A percentile compares a stretch with the other conserved stretches of the same genome.
These are phyloP conservation scores for Cyberlindnera subsufficiens DNA, from an alignment of 805 yeast species.

Conservation along the genomic window DNA sequence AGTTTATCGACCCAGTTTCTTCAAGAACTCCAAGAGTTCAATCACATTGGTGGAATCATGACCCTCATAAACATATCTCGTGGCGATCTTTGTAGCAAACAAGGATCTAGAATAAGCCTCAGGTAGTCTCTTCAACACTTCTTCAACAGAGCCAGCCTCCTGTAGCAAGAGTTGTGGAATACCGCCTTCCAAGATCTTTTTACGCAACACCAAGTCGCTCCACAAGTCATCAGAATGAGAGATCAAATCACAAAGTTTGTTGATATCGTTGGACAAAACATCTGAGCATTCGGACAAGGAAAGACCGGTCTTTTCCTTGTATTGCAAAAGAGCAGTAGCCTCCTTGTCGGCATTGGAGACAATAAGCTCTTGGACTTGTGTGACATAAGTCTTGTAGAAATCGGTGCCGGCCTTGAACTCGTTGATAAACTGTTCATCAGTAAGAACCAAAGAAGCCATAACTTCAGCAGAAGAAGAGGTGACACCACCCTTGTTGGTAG, in stretches of 20 bases:
- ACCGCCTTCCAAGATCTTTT: conserved; percentile 68
- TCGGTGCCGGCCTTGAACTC: conserved; percentile 69
- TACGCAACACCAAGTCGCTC: conserved; percentile 70
- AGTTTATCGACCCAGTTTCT: conserved; percentile 3
- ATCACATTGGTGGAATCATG: conserved; percentile 24
- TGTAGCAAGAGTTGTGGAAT: conserved; percentile 69
- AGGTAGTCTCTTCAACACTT: conserved; percentile 74
- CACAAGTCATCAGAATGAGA: conserved; percentile 82
- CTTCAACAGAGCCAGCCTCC: conserved; percentile 68
- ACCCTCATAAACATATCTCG: conserved; percentile 23
- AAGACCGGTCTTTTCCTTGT: conserved; percentile 57
- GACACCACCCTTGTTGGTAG: conserved; percentile 98
- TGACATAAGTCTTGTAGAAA: conserved; percentile 79
- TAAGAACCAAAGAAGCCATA: conserved; percentile 86
- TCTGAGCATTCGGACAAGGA: conserved; percentile 70
- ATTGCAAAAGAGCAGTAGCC: conserved; percentile 81
- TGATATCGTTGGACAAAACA: conserved; percentile 74
- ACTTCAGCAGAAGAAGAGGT: conserved; percentile 96
- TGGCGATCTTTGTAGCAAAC: conserved; percentile 35
- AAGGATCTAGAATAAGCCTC: conserved; percentile 81
- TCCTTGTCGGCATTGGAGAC: conserved; percentile 76
- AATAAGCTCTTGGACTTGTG: conserved; percentile 72
- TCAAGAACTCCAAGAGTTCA: conserved; percentile 24
- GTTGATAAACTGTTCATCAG: conserved; percentile 72
- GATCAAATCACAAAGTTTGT: conserved; percentile 79